phyloP scores from a whole-genome alignment of 73 alveolate species.

The Paramecium octaurelia region DNA sequence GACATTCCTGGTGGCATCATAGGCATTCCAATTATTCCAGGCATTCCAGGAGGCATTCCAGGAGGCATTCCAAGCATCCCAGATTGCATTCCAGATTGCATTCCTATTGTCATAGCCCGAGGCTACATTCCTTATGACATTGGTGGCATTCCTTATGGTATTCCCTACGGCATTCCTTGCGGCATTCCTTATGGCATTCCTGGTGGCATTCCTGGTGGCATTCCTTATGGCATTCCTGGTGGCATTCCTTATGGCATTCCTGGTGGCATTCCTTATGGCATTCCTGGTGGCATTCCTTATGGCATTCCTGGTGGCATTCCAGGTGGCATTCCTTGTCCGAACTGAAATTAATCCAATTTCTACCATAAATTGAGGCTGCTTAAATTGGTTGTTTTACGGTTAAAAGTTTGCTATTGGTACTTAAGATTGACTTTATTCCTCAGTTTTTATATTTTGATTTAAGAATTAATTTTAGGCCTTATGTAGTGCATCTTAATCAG shows the following conservation, averaged over 20 bases:
- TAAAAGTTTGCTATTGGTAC: too few relatives aligned
- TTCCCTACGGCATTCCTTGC: neutral
- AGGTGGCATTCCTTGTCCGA: neutral
- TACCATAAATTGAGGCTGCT: neutral
- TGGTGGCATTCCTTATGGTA: too few relatives aligned
- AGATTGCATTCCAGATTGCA: neutral
- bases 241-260: neutral
- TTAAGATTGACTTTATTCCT: neutral
- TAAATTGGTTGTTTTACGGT: neutral
- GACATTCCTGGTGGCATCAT: too few relatives aligned
- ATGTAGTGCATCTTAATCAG: neutral
- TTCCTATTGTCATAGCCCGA: too few relatives aligned
- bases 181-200: neutral
- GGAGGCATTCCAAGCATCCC: neutral
- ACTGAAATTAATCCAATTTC: neutral
- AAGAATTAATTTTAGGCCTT: too few relatives aligned
- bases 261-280: neutral
- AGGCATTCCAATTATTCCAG: too few relatives aligned
- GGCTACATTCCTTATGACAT: too few relatives aligned
- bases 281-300: too few relatives aligned
- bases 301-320: neutral
- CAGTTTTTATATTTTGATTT: neutral
- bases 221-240: too few relatives aligned
- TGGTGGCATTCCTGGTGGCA: neutral
- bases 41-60: too few relatives aligned